phyloP scores from a whole-genome alignment of 345 rosid species.

The Hibiscus trionum region DNA sequence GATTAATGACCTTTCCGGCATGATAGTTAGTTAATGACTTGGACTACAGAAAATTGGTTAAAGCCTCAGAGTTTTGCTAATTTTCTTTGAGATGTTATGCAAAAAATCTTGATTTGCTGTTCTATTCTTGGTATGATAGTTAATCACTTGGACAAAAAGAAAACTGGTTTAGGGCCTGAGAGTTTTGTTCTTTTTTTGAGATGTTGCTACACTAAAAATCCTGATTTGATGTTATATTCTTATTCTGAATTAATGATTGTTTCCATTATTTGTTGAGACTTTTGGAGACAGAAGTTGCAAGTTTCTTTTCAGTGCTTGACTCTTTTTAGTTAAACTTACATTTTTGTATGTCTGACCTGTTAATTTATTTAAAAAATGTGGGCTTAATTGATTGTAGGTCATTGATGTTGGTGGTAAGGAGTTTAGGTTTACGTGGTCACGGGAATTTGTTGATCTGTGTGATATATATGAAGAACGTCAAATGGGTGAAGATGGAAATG shows the following conservation, averaged over 20 bases:
- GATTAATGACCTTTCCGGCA: neutral
- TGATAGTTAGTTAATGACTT: neutral
- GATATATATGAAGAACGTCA: conserved; percentile 81
- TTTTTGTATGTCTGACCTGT: neutral
- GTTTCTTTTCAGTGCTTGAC: neutral
- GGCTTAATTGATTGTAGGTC: conserved; percentile 39
- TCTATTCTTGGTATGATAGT: neutral
- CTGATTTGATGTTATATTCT: neutral
- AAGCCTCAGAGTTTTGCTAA: neutral
- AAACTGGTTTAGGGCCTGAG: too few relatives aligned
- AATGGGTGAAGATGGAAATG: conserved; percentile 74
- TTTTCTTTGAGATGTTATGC: neutral
- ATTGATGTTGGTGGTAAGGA: conserved; percentile 90
- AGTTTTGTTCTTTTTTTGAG: too few relatives aligned
- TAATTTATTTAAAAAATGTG: conserved; percentile 1
- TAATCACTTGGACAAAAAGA: too few relatives aligned
- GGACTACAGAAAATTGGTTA: neutral
- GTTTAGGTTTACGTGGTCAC: conserved; percentile 91
- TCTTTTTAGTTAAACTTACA: too few relatives aligned
- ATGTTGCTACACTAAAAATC: neutral
- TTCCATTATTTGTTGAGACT: neutral
- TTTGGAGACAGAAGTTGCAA: conserved; percentile 1
- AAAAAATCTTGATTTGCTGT: neutral
- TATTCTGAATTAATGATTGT: neutral
- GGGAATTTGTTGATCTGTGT: conserved; percentile 70